These are phyloP conservation scores for Cladophialophora bantiana DNA, from an alignment of 2,329 filamentous ascomycete genomes.

Conservation along the genomic window DNA sequence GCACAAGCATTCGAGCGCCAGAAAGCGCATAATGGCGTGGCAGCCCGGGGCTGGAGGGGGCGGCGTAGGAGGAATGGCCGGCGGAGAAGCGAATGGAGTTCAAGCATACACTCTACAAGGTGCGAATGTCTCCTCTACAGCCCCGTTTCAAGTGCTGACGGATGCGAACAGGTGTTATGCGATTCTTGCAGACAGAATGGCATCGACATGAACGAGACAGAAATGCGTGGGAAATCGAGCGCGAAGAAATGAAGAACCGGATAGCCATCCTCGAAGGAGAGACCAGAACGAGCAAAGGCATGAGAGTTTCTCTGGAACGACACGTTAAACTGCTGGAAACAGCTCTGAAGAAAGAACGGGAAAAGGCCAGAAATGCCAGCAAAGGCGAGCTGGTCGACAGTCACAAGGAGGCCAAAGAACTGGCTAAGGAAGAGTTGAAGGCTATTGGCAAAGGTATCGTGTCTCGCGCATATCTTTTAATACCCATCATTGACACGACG, in stretches of 20 bases:
- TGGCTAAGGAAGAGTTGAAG: conserved; percentile 55
- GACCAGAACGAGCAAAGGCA: conserved; percentile 80
- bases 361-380: conserved; percentile 66
- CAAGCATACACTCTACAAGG: conserved; percentile 42
- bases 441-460: conserved; percentile 48
- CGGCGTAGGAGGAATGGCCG: conserved; percentile 33
- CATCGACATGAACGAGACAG: conserved; percentile 96
- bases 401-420: conserved; percentile 54
- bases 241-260: conserved; percentile 97
- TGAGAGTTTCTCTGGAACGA: conserved; percentile 87
- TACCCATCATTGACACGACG: conserved; percentile 19
- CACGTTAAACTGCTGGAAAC: conserved; percentile 89
- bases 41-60: conserved; percentile 39
- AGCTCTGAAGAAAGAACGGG: conserved; percentile 82
- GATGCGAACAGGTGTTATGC: conserved; percentile 81
- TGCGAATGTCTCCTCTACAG: conserved; percentile 14
- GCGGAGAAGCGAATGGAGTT: conserved; percentile 38
- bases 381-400: conserved; percentile 60
- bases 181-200: conserved; percentile 99
- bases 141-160: conserved; percentile 6
- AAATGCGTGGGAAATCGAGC: conserved; percentile 98
- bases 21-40: conserved; percentile 41
- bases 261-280: conserved; percentile 95
- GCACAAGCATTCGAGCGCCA: conserved; percentile 32
- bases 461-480: neutral